phyloP scores from a whole-genome alignment of 2,329 filamentous ascomycete genomes.

The Fusarium euwallaceae region DNA sequence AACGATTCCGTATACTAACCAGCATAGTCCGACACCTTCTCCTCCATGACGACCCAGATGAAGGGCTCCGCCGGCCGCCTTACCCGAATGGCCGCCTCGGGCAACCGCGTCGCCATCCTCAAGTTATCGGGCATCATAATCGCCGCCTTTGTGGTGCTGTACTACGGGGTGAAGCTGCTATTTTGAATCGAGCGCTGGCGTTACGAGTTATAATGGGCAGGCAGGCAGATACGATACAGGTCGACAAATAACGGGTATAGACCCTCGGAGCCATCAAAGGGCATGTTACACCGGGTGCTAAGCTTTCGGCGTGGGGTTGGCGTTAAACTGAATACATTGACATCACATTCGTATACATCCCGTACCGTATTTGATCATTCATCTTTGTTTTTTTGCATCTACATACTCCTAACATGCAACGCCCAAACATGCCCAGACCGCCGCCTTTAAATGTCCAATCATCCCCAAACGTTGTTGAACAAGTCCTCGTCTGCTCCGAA shows the following conservation, averaged over 20 bases:
- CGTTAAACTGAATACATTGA: conserved; percentile 40
- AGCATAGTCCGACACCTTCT: conserved; percentile 86
- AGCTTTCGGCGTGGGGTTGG: conserved; percentile 34
- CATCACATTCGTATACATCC: conserved; percentile 4
- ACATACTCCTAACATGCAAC: conserved; percentile 53
- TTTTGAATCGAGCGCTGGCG: conserved; percentile 57
- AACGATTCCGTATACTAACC: conserved; percentile 1
- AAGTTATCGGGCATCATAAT: conserved; percentile 90
- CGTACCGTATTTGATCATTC: conserved; percentile 31
- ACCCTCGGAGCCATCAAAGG: conserved; percentile 3
- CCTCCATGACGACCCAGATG: conserved; percentile 83
- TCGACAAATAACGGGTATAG: not conserved
- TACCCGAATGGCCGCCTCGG: conserved; percentile 89
- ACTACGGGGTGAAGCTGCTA: conserved; percentile 76
- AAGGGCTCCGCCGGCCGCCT: conserved; percentile 87
- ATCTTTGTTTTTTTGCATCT: conserved; percentile 47
- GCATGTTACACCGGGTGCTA: conserved; percentile 10
- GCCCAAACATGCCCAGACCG: conserved; percentile 48
- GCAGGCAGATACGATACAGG: not conserved
- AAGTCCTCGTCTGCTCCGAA: conserved; percentile 84
- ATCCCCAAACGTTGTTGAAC: conserved; percentile 97
- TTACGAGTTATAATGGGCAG: conserved; percentile 5
- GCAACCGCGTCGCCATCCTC: conserved; percentile 91
- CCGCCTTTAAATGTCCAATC: conserved; percentile 25
- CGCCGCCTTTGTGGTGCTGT: conserved; percentile 78